These are phyloP conservation scores for Diphasiastrum complanatum DNA, from an alignment of 83 land plant genomes.

Conservation along the genomic window DNA sequence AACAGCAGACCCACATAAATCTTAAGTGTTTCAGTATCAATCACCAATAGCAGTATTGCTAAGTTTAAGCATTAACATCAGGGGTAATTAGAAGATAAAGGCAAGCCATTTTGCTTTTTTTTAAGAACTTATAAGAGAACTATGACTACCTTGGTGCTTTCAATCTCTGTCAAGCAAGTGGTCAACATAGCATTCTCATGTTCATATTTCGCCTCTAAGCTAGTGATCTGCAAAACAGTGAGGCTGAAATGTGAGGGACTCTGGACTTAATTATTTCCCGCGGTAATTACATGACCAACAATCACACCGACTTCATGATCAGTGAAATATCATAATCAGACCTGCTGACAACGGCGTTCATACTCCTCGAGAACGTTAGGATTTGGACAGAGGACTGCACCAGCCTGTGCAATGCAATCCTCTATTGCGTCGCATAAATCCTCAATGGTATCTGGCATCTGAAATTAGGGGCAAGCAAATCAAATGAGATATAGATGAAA, in stretches of 20 bases:
- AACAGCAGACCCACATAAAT: neutral
- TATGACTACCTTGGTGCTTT: constrained; percentile 14
- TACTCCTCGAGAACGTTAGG: constrained; percentile 77
- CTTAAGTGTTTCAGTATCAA: too few relatives aligned
- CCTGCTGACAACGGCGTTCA: constrained; percentile 67
- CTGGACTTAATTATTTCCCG: too few relatives aligned
- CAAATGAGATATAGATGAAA: neutral
- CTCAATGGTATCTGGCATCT: constrained; percentile 95
- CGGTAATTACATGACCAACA: too few relatives aligned
- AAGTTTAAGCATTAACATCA: neutral
- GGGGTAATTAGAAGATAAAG: neutral
- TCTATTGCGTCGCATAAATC: constrained; percentile 88
- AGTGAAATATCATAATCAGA: too few relatives aligned
- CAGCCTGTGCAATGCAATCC: constrained; percentile 66
- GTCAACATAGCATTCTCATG: constrained; percentile 22
- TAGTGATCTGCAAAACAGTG: constrained; percentile 47
- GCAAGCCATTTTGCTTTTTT: too few relatives aligned
- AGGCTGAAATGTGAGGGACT: too few relatives aligned
- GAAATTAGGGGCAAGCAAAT: constrained; percentile 12
- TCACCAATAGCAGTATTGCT: neutral
- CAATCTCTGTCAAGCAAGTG: constrained; percentile 16
- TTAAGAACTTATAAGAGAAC: neutral
- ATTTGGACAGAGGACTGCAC: constrained; percentile 77
- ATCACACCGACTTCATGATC: too few relatives aligned
- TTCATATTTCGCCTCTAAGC: constrained; percentile 36